Conservation (phyloP, 2,329 filamentous ascomycete species). For the Cyclaneusma minus region DNA sequence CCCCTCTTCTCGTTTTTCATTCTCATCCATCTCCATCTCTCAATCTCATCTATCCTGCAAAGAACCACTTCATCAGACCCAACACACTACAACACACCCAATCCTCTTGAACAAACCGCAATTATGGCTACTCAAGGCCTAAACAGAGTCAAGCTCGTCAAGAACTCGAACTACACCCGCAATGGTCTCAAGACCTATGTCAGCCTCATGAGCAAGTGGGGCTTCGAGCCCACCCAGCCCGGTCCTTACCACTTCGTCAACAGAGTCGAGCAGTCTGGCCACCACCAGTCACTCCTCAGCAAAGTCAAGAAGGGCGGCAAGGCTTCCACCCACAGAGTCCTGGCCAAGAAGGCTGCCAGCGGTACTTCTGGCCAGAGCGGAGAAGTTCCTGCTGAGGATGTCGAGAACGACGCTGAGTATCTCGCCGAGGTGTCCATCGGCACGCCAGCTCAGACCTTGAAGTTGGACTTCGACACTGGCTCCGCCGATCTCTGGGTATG, state of each 20-base stretch:
- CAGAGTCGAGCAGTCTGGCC: slow-evolving; percentile 17
- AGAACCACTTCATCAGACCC: no score
- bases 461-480: slow-evolving; percentile 55
- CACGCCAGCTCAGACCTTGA: slow-evolving; percentile 43
- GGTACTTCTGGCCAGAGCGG: slow-evolving; percentile 23
- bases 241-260: slow-evolving; percentile 43
- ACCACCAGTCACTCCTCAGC: slow-evolving; percentile 31
- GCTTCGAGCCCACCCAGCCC: slow-evolving; percentile 43
- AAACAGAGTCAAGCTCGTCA: slow-evolving; percentile 31
- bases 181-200: slow-evolving; percentile 49
- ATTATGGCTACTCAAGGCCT: slow-evolving; percentile 16
- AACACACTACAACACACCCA: not conserved
- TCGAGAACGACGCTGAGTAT: slow-evolving; percentile 52
- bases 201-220: slow-evolving; percentile 42
- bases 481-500: slow-evolving; percentile 54
- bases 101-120: no score
- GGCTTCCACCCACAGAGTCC: slow-evolving; percentile 26
- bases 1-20: no score
- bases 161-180: slow-evolving; percentile 42
- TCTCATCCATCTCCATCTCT: no score
- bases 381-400: slow-evolving; percentile 42
- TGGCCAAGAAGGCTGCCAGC: slow-evolving; percentile 28
- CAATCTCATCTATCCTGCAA: no score
- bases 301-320: slow-evolving; percentile 32
- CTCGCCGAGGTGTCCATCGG: slow-evolving; percentile 49